Evolutionary conservation across 2,329 filamentous ascomycete species (phyloP).

Genomic region (Phyllosticta capitalensis): DNA sequence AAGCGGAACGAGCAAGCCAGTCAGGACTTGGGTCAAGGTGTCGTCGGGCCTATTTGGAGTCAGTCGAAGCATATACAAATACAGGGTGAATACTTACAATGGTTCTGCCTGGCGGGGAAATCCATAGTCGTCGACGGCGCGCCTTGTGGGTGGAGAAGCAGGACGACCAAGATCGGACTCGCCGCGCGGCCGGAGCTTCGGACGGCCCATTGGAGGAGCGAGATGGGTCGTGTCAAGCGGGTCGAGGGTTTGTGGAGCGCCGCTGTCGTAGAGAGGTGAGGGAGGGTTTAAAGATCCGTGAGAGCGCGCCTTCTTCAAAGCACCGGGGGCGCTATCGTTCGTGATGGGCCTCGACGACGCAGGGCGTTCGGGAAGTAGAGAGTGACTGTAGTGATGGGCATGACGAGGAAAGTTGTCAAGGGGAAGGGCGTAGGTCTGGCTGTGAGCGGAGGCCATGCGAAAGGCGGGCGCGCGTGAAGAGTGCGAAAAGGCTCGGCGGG

Average conservation of each 20-base stretch:
- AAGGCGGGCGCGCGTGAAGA: constrained; percentile 4
- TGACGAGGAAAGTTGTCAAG: constrained; percentile 26
- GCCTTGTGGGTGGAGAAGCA: background rate
- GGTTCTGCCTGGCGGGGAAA: background rate
- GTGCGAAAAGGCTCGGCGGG: background rate
- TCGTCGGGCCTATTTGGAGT: constrained; percentile 21
- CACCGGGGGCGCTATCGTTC: constrained; percentile 11
- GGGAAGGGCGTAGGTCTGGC: constrained; percentile 34
- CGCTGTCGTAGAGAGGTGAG: background rate
- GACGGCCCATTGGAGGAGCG: constrained; percentile 16
- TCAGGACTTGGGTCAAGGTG: constrained; percentile 38
- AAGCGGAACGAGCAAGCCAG: constrained; percentile 41
- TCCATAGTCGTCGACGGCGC: constrained; percentile 5
- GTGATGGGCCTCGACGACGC: constrained; percentile 12
- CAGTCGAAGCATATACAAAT: background rate
- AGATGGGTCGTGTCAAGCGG: background rate
- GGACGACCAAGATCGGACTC: constrained; percentile 37
- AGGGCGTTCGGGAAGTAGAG: constrained; percentile 19
- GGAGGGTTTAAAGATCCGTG: constrained; percentile 17
- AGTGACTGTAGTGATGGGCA: constrained; percentile 25
- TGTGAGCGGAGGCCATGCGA: constrained; percentile 7
- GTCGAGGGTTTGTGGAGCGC: constrained; percentile 1
- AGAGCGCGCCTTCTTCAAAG: constrained; percentile 16
- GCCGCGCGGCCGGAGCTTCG: constrained; percentile 31
- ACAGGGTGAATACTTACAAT: background rate